Evolutionary conservation across 2,329 filamentous ascomycete genomes (phyloP).

Genomic region (Aciculosporium take): DNA sequence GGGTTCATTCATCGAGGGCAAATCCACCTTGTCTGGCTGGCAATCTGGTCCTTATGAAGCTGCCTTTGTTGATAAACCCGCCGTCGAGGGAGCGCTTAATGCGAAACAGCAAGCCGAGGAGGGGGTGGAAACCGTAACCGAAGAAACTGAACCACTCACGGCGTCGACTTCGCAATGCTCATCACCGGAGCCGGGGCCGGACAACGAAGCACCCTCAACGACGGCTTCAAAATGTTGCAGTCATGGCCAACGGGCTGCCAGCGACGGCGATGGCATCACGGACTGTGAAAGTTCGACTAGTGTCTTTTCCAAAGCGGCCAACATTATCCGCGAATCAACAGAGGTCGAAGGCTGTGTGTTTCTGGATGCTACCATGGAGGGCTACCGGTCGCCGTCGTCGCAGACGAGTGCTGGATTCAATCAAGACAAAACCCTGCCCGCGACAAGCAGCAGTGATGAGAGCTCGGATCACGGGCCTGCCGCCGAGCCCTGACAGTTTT

Average conservation of each 20-base stretch:
- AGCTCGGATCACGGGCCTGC: not conserved
- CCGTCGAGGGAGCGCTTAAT: constrained; percentile 9
- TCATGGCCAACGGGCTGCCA: not conserved
- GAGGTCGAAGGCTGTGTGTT: constrained; percentile 24
- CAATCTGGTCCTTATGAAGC: not conserved
- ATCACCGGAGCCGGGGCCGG: not conserved
- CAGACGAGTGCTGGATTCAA: not conserved
- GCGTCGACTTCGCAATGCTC: not conserved
- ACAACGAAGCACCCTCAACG: not conserved
- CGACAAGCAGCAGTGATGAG: constrained; percentile 13
- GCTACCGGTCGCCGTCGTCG: not conserved
- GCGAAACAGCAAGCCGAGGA: constrained; percentile 3
- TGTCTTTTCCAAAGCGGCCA: constrained; percentile 29
- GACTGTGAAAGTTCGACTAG: not conserved
- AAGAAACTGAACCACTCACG: not conserved
- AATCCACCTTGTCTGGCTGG: constrained; percentile 16
- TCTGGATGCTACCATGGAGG: constrained; percentile 12
- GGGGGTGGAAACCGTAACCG: not conserved
- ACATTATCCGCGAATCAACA: constrained; percentile 26
- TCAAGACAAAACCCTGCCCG: constrained; percentile 3
- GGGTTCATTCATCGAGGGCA: constrained; percentile 22
- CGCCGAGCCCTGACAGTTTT: constrained; percentile 7
- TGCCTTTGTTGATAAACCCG: constrained; percentile 5
- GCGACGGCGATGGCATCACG: not conserved
- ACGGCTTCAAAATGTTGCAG: not conserved